Evolutionary conservation across 495 filamentous ascomycete genomes (phyloP).

Genomic region (Penicillium coffeae): DNA sequence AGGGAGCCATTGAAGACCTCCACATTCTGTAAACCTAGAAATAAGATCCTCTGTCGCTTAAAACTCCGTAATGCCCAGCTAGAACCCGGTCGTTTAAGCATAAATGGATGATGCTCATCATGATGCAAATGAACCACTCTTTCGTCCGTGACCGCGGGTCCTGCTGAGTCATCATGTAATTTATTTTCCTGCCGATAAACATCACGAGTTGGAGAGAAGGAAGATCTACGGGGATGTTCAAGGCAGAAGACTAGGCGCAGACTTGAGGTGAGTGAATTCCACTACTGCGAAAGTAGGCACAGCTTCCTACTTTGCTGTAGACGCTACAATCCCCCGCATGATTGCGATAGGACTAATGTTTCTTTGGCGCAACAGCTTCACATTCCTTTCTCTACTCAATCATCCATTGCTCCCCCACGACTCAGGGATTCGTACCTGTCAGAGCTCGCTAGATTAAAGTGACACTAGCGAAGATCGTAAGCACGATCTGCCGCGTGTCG

Average conservation of each 20-base stretch:
- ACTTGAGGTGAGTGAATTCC: background rate
- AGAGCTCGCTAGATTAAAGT: background rate
- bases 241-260: too few relatives aligned
- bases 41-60: too few relatives aligned
- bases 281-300: background rate
- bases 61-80: background rate
- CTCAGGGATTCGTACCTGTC: background rate
- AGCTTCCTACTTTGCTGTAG: too few relatives aligned
- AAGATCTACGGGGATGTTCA: background rate
- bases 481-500: background rate
- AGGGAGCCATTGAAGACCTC: too few relatives aligned
- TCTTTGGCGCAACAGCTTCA: background rate
- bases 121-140: slow-evolving; percentile 30
- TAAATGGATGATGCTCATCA: slow-evolving; percentile 32
- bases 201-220: background rate
- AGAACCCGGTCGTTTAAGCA: background rate
- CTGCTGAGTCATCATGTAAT: slow-evolving; percentile 23
- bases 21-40: too few relatives aligned
- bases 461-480: background rate
- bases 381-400: background rate
- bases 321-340: too few relatives aligned
- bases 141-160: slow-evolving; percentile 4
- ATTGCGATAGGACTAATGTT: background rate
- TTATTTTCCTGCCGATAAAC: slow-evolving; percentile 12
- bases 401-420: background rate